phyloP scores from a whole-genome alignment of 192 early-diverging fungal species.

The Phycomyces nitens region DNA sequence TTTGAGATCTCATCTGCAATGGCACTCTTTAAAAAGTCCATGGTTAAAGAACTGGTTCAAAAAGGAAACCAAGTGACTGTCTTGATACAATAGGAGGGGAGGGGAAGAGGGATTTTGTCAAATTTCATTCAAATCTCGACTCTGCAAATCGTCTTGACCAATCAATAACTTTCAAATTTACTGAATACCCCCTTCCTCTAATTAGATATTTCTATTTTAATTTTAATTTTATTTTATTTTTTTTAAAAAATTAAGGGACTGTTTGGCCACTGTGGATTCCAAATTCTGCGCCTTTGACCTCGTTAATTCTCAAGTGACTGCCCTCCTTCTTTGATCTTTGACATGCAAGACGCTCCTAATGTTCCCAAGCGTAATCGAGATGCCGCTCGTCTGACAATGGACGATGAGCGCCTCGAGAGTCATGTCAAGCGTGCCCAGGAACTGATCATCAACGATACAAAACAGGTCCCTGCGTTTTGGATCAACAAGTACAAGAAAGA shows the following conservation, averaged over 20 bases:
- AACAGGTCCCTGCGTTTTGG: slow-evolving; percentile 69
- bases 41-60: slow-evolving; percentile 3
- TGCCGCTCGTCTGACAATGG: slow-evolving; percentile 25
- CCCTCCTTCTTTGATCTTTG: not conserved
- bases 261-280: too few species aligned
- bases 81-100: not conserved
- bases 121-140: too few species aligned
- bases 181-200: too few species aligned
- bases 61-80: not conserved
- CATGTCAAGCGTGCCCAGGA: slow-evolving; percentile 55
- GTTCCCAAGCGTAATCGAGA: slow-evolving; percentile 6
- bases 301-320: not conserved
- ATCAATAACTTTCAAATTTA: too few species aligned
- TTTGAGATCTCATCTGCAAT: slow-evolving; percentile 69
- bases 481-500: slow-evolving; percentile 76
- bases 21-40: slow-evolving; percentile 32
- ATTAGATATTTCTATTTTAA: too few species aligned
- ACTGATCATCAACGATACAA: slow-evolving; percentile 59
- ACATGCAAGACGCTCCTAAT: not conserved
- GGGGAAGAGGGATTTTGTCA: not conserved
- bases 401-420: slow-evolving; percentile 29
- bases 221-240: too few species aligned
- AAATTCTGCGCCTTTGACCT: too few species aligned
- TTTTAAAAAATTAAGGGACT: too few species aligned
- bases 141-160: too few species aligned